Conservation (phyloP, 495 filamentous ascomycete genomes). For the Zalerion maritima region DNA sequence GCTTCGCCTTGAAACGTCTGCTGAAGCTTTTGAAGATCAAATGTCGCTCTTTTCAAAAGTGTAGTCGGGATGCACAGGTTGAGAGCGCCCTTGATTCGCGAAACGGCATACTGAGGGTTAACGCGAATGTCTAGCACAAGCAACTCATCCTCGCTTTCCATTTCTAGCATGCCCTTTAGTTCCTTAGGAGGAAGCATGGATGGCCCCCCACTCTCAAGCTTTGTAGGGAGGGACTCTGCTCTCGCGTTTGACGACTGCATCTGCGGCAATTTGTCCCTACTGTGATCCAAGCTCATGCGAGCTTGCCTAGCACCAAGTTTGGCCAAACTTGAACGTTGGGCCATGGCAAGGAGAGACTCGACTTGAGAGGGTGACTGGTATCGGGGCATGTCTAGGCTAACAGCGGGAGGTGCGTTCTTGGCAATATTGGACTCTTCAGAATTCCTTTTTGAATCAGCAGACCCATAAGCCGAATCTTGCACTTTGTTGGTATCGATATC, state of each 20-base stretch:
- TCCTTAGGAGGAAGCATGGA: slow-evolving; percentile 47
- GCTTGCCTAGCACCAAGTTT: slow-evolving; percentile 33
- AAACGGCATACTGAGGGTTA: slow-evolving; percentile 62
- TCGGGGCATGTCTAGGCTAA: slow-evolving; percentile 17
- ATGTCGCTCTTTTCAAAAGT: slow-evolving; percentile 77
- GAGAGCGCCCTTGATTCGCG: slow-evolving; percentile 61
- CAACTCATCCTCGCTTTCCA: slow-evolving; percentile 34
- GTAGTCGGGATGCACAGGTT: slow-evolving; percentile 96
- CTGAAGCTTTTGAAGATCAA: slow-evolving; percentile 77
- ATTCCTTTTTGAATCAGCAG: slow-evolving; percentile 31
- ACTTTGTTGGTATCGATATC: slow-evolving; percentile 20
- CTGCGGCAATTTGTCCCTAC: slow-evolving; percentile 13
- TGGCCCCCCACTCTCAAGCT: slow-evolving; percentile 29
- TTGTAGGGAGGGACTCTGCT: slow-evolving; percentile 42
- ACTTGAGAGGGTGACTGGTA: slow-evolving; percentile 23
- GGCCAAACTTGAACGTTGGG: slow-evolving; percentile 20
- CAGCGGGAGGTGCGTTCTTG: too few relatives aligned
- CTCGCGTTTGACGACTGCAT: slow-evolving; percentile 12
- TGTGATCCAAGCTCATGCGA: slow-evolving; percentile 32
- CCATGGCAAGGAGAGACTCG: slow-evolving; percentile 19
- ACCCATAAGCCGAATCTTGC: slow-evolving; percentile 31
- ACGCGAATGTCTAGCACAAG: slow-evolving; percentile 83
- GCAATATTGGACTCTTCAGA: slow-evolving; percentile 27
- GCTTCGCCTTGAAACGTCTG: slow-evolving; percentile 68
- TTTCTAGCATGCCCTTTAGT: slow-evolving; percentile 51